A percentile compares a stretch with the other conserved stretches of the same genome.
Evolutionary conservation across 352 stramenopile genomes (phyloP).

Genomic region (Globisporangium abappressorium): DNA sequence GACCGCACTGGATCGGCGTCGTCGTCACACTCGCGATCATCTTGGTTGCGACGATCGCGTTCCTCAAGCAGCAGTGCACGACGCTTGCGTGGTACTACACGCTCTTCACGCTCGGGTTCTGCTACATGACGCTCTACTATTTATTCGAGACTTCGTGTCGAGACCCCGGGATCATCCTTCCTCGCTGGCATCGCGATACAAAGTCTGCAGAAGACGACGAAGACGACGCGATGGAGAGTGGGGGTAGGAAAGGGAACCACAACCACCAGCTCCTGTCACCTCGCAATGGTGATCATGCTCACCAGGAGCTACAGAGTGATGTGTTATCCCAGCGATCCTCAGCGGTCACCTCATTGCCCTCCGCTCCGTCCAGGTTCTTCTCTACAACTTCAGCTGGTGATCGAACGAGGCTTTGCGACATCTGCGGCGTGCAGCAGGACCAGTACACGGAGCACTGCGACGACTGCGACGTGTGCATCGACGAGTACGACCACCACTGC

Average conservation of each 20-base stretch:
- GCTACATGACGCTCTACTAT: constrained; percentile 57
- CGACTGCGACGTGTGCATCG: constrained; percentile 92
- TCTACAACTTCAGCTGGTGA: constrained; percentile 18
- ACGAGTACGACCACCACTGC: constrained; percentile 89
- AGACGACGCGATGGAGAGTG: constrained; percentile 4
- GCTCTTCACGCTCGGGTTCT: constrained; percentile 55
- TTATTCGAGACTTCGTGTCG: constrained; percentile 69
- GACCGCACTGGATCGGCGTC: constrained; percentile 80
- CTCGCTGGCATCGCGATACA: constrained; percentile 20
- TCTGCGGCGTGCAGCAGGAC: constrained; percentile 61
- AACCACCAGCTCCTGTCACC: not conserved
- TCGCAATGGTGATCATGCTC: not conserved
- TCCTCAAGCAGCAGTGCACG: constrained; percentile 56
- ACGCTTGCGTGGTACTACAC: constrained; percentile 55
- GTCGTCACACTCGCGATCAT: constrained; percentile 64
- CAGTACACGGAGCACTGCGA: constrained; percentile 87
- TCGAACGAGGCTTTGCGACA: constrained; percentile 47
- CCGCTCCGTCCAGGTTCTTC: constrained; percentile 1
- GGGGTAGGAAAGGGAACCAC: not conserved
- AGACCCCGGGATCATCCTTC: constrained; percentile 67
- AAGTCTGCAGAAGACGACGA: constrained; percentile 20
- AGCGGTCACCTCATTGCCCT: not conserved
- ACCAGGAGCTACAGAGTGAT: constrained; percentile 1
- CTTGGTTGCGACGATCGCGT: constrained; percentile 52
- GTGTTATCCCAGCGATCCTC: constrained; percentile 9